These are phyloP conservation scores for Candida cerambycidarum DNA, from an alignment of 805 yeast genomes.

Conservation along the genomic window DNA sequence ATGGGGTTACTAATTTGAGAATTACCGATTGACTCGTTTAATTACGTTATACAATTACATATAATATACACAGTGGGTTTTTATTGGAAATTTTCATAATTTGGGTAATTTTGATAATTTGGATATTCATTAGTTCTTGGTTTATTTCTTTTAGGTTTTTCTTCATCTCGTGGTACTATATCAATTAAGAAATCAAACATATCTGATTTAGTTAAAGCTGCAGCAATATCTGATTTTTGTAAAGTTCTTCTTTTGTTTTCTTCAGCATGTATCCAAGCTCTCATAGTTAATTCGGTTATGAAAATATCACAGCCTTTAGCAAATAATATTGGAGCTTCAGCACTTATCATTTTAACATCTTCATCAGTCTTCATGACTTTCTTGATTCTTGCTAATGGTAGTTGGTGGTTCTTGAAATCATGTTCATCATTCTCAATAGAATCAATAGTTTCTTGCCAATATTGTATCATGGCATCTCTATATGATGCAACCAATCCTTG, in stretches of 20 bases:
- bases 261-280: conserved; percentile 99
- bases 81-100: conserved; percentile 9
- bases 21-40: too few species aligned
- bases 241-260: conserved; percentile 92
- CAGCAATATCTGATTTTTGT: conserved; percentile 92
- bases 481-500: conserved; percentile 85
- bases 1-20: too few species aligned
- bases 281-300: conserved; percentile 94
- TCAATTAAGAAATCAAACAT: conserved; percentile 98
- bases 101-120: conserved; percentile 10
- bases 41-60: conserved; percentile 5
- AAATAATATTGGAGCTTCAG: conserved; percentile 96
- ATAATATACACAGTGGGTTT: conserved; percentile 8
- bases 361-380: conserved; percentile 98
- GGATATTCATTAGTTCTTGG: conserved; percentile 6
- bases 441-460: conserved; percentile 96
- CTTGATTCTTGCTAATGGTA: conserved; percentile 94
- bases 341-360: conserved; percentile 95
- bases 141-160: conserved; percentile 47
- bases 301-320: conserved; percentile 98
- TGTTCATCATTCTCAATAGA: conserved; percentile 85
- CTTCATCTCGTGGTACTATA: conserved; percentile 90
- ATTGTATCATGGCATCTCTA: conserved; percentile 87
- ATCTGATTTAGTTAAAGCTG: conserved; percentile 90
- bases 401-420: conserved; percentile 89